A percentile compares a stretch with the other conserved stretches of the same genome.
phyloP scores from a whole-genome alignment of 805 yeast genomes.

The Yarrowia bubula region DNA sequence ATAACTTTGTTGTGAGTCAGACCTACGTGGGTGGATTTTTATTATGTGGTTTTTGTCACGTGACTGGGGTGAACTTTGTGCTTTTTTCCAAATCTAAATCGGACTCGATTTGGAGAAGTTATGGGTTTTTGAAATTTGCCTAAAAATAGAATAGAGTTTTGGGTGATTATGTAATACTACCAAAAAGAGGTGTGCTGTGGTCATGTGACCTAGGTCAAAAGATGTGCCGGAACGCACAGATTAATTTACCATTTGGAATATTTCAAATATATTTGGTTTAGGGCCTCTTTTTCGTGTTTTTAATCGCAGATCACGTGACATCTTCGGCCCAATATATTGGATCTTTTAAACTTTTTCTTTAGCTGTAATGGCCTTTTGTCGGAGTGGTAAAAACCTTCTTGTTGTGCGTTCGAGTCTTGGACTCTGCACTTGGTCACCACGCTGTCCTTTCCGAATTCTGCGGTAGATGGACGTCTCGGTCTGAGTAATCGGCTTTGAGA shows the following conservation, averaged over 20 bases:
- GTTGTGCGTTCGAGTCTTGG: conserved; percentile 74
- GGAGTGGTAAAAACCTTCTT: conserved; percentile 95
- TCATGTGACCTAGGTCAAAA: neutral
- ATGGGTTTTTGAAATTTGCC: too few species aligned
- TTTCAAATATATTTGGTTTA: too few species aligned
- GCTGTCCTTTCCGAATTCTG: conserved; percentile 28
- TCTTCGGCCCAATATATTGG: neutral
- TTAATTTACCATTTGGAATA: neutral
- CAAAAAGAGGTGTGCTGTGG: neutral
- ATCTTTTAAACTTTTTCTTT: neutral
- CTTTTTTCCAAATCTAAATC: neutral
- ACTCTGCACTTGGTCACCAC: conserved; percentile 18
- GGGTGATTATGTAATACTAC: neutral
- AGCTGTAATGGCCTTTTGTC: conserved; percentile 72
- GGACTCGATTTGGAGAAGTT: neutral
- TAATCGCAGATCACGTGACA: too few species aligned
- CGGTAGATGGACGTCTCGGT: conserved; percentile 27
- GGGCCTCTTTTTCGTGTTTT: too few species aligned
- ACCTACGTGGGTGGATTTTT: too few species aligned
- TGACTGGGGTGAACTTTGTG: neutral
- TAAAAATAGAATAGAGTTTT: neutral
- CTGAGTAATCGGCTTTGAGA: conserved; percentile 28
- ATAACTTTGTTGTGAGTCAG: neutral
- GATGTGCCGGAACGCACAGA: neutral
- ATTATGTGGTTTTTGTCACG: neutral